phyloP scores from a whole-genome alignment of 352 stramenopile species.

The Globisporangium ultimum region DNA sequence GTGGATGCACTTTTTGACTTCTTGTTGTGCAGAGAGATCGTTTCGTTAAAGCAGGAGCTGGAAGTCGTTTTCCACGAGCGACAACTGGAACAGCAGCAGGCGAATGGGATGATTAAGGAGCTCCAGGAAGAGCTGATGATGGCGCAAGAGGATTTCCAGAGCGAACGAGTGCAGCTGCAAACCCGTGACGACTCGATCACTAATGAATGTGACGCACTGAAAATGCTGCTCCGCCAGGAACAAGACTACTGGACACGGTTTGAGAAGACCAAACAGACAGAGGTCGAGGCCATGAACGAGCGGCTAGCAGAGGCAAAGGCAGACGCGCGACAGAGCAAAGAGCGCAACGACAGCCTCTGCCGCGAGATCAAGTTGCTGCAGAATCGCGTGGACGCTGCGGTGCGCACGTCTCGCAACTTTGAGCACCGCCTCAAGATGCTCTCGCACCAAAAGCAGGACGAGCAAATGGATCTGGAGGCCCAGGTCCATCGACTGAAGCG shows the following conservation, averaged over 20 bases:
- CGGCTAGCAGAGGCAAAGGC: conserved; percentile 29
- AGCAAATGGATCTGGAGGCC: conserved; percentile 25
- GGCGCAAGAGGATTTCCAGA: conserved; percentile 13
- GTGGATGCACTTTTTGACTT: neutral
- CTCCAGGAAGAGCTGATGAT: conserved; percentile 22
- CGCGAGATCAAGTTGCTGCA: conserved; percentile 45
- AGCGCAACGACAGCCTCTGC: conserved; percentile 30
- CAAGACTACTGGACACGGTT: conserved; percentile 40
- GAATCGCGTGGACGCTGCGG: conserved; percentile 41
- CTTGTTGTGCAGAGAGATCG: conserved; percentile 10
- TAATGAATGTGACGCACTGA: conserved; percentile 33
- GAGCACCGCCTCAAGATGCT: conserved; percentile 46
- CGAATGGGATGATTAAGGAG: conserved; percentile 12
- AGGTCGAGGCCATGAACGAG: conserved; percentile 28
- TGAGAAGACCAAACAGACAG: conserved; percentile 17
- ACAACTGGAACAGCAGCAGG: conserved; percentile 10
- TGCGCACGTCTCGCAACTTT: conserved; percentile 44
- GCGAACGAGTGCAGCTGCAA: conserved; percentile 12
- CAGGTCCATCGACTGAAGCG: conserved; percentile 36
- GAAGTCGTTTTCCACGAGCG: conserved; percentile 11
- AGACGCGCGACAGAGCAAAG: conserved; percentile 24
- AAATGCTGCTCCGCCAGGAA: conserved; percentile 44
- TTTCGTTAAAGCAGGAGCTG: conserved; percentile 16
- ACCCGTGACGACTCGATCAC: conserved; percentile 21
- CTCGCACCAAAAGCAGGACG: conserved; percentile 40